Base-by-base conservation (phyloP, 1,284 basidiomycete species). In the Hortiboletus rubellus region DNA sequence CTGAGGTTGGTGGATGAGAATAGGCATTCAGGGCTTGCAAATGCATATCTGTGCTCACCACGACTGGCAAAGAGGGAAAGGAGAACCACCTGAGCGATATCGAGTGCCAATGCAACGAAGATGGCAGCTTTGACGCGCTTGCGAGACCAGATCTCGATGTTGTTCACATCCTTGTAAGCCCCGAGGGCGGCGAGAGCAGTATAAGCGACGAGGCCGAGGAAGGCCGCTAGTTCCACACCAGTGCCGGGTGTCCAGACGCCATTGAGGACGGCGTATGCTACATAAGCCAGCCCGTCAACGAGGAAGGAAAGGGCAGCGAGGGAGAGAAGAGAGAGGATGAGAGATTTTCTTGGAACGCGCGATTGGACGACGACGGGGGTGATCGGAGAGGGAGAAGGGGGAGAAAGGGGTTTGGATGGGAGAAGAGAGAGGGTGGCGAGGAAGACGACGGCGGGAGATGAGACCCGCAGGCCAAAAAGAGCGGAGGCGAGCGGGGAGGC, bases 231-330 rank as follows among this genome's bases (percentile, higher is more conserved):
- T 65, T 91, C 89, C 53, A 91, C 78, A 18, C 84, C 86, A n/a
- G 84, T 84, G 62, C 79, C 72, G 47, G 74, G 75, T 11, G 78
- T 81, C 90, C 90, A 92, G 18, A 77, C 63, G 64, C 86, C 84
- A 63, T 79, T 75, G 59, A 92, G 65, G 45, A 92, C 79, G 27
- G 86, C 82, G 65, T 81, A 81, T 24, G 83, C 72, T 50, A 86
- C 82, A 65, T 89, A 87, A 9, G 85, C 77, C 50, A 89, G 74
- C 55, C 96, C 80, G 81, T 99, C 82, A 75, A 94, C 76, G 78
- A 99, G 83, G 82, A 92, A 86, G 72, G 94, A 80, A 76, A 96
- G 62, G 77, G 94, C 86, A 73, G 85, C 67, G 50, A 92, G 77
- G 55, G 85, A 83, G 52, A 93, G 78, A 63, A 92, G 76, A 52